Percentiles rank a stretch among this genome's conserved stretches.
These are phyloP conservation scores for Ophiostoma novo-ulmi DNA, from an alignment of 2,329 filamentous ascomycete genomes.

Conservation along the genomic window DNA sequence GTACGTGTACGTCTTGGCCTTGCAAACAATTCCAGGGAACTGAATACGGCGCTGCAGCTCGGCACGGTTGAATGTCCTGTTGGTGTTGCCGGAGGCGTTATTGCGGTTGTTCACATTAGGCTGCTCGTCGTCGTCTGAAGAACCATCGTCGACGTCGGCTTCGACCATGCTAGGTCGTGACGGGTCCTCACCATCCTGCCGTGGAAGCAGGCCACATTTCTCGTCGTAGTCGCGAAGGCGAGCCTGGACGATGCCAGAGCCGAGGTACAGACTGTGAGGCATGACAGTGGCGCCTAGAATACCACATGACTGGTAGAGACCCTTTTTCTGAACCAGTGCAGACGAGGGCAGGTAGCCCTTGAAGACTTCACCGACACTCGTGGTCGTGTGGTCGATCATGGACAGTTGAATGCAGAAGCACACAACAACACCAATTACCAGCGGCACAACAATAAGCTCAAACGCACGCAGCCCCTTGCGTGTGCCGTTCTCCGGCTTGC, in stretches of 20 bases:
- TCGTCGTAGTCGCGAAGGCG: slow-evolving; percentile 60
- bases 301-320: slow-evolving; percentile 64
- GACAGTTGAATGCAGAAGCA: slow-evolving; percentile 68
- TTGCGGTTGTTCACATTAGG: slow-evolving; percentile 26
- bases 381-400: slow-evolving; percentile 52
- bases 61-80: background rate
- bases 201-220: slow-evolving; percentile 49
- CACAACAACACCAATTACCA: slow-evolving; percentile 63
- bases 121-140: slow-evolving; percentile 27
- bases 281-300: slow-evolving; percentile 73
- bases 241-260: slow-evolving; percentile 63
- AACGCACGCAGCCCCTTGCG: slow-evolving; percentile 59
- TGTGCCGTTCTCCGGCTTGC: slow-evolving; percentile 45
- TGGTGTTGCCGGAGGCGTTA: background rate
- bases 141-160: slow-evolving; percentile 30
- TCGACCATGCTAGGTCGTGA: background rate
- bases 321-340: slow-evolving; percentile 53
- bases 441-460: slow-evolving; percentile 56
- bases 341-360: slow-evolving; percentile 59
- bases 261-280: slow-evolving; percentile 64
- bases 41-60: slow-evolving; percentile 7
- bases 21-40: slow-evolving; percentile 28
- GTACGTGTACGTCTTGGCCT: slow-evolving; percentile 50
- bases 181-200: background rate
- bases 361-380: slow-evolving; percentile 54